A percentile compares a stretch with the other conserved stretches of the same genome.
Evolutionary conservation across 208 protist species (phyloP).

Genomic region (Acanthamoeba lenticulata): DNA sequence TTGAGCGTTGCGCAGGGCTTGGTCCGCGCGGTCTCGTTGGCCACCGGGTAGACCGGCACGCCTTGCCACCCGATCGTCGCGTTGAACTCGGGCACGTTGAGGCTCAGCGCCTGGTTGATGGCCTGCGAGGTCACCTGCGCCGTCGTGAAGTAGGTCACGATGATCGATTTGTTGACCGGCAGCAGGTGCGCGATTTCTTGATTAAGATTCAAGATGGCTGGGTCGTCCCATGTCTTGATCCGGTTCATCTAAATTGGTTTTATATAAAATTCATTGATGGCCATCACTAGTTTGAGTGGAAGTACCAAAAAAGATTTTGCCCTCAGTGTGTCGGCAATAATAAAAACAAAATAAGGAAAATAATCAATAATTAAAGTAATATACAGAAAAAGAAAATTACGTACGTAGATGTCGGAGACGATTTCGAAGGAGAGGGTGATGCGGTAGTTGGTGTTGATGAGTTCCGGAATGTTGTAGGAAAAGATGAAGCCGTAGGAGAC

Average conservation of each 20-base stretch:
- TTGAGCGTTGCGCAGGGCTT: neutral
- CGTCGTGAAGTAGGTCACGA: conserved; percentile 6
- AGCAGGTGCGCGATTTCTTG: neutral
- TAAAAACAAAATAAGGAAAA: neutral
- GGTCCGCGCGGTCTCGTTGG: neutral
- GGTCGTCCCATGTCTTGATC: conserved; percentile 55
- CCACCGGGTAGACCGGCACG: neutral
- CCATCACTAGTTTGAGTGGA: neutral
- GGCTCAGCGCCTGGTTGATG: neutral
- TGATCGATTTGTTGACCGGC: neutral
- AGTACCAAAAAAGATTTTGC: too few relatives aligned
- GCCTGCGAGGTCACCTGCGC: neutral
- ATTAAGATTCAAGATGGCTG: neutral
- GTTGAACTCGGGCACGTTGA: conserved; percentile 8
- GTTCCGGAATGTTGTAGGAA: conserved; percentile 11
- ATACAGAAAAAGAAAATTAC: neutral
- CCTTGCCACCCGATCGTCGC: neutral
- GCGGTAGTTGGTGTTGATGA: conserved; percentile 11
- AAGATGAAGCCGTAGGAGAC: conserved; percentile 2
- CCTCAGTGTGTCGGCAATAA: too few relatives aligned
- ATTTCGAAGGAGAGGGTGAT: neutral
- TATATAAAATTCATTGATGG: neutral
- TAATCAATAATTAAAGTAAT: neutral
- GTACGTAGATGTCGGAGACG: neutral
- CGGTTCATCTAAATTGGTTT: neutral